These are phyloP conservation scores for Coriaria nepalensis DNA, from an alignment of 306 rosid species.

Conservation along the genomic window DNA sequence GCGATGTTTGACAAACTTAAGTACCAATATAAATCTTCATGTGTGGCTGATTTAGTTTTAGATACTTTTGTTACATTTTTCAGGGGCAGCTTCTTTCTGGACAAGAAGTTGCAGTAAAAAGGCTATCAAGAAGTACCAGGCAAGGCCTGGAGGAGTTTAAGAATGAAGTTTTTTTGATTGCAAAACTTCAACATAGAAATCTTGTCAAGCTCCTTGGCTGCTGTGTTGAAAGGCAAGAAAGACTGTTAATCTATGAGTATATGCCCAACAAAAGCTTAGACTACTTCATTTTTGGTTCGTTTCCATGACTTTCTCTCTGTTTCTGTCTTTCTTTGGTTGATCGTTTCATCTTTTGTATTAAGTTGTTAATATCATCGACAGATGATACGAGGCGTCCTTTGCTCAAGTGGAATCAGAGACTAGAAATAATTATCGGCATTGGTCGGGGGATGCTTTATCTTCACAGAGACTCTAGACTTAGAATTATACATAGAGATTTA, in stretches of 20 bases:
- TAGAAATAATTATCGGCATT: conserved; percentile 30
- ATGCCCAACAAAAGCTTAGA: conserved; percentile 34
- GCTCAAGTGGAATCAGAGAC: conserved; percentile 27
- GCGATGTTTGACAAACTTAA: no score
- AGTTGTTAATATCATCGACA: conserved; percentile 8
- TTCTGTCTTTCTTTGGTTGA: neutral
- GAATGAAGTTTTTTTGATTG: conserved; percentile 29
- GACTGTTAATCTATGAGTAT: conserved; percentile 38
- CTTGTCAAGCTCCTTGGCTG: conserved; percentile 49
- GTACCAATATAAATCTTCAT: no score
- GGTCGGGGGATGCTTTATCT: conserved; percentile 36
- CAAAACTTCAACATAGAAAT: conserved; percentile 33
- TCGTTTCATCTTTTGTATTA: neutral
- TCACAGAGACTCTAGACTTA: conserved; percentile 39
- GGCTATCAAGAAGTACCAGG: conserved; percentile 33
- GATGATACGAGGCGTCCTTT: conserved; percentile 18
- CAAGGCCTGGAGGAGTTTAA: conserved; percentile 46
- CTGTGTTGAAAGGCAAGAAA: conserved; percentile 29
- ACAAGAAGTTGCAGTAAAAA: conserved; percentile 43
- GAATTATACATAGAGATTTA: conserved; percentile 42
- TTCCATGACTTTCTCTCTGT: neutral
- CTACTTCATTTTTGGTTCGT: conserved; percentile 19
- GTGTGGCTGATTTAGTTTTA: no score
- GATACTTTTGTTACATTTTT: neutral
- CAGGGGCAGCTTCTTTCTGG: conserved; percentile 20